phyloP scores from a whole-genome alignment of 2,329 filamentous ascomycete genomes.

The Mariannaea sp. region DNA sequence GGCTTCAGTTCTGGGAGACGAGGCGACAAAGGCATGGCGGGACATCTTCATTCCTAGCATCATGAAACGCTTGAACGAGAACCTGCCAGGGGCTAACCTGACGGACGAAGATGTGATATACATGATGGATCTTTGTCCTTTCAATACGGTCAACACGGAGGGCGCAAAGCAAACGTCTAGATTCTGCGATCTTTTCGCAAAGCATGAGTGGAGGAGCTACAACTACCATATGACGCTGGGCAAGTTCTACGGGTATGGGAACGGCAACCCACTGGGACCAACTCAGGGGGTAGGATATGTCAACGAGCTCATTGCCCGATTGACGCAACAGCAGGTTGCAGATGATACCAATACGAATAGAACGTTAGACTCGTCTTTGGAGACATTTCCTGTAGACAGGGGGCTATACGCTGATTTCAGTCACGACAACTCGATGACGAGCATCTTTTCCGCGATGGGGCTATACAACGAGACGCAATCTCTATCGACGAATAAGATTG shows the following conservation, averaged over 20 bases:
- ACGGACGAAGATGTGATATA: constrained; percentile 65
- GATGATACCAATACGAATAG: constrained; percentile 78
- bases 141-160: constrained; percentile 72
- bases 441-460: constrained; percentile 76
- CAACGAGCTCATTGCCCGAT: constrained; percentile 83
- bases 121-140: constrained; percentile 90
- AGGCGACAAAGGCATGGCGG: constrained; percentile 62
- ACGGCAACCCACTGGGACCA: constrained; percentile 77
- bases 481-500: constrained; percentile 56
- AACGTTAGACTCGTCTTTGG: constrained; percentile 70
- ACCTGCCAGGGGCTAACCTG: constrained; percentile 71
- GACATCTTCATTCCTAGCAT: constrained; percentile 70
- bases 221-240: constrained; percentile 79
- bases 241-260: constrained; percentile 84
- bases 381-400: constrained; percentile 74
- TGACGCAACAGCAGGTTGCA: constrained; percentile 70
- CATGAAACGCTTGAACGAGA: constrained; percentile 68
- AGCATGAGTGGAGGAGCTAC: constrained; percentile 75
- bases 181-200: constrained; percentile 78
- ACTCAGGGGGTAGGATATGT: constrained; percentile 87
- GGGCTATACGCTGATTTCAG: constrained; percentile 86
- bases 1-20: constrained; percentile 51
- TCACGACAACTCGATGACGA: constrained; percentile 87
- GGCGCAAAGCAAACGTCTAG: constrained; percentile 58
- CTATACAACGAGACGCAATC: constrained; percentile 70